These are phyloP conservation scores for Pseudogymnoascus sp. DNA, from an alignment of 2,329 filamentous ascomycete genomes.

Conservation along the genomic window DNA sequence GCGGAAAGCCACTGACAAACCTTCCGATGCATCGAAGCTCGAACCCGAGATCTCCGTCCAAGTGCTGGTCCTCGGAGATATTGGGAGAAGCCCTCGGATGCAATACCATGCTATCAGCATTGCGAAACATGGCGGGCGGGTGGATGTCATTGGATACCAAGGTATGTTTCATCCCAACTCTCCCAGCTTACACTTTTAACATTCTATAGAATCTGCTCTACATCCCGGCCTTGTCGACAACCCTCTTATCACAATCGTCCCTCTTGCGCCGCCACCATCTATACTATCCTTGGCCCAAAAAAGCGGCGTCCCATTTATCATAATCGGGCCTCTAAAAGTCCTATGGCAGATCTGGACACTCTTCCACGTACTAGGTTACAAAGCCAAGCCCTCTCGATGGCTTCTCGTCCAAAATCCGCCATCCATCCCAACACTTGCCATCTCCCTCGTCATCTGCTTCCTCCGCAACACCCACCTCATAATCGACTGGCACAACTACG, in stretches of 20 bases:
- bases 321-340: slow-evolving; percentile 77
- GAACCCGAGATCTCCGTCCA: slow-evolving; percentile 51
- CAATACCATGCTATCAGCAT: slow-evolving; percentile 96
- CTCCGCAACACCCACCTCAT: slow-evolving; percentile 74
- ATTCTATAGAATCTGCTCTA: slow-evolving; percentile 60
- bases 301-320: slow-evolving; percentile 64
- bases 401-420: slow-evolving; percentile 90
- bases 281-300: slow-evolving; percentile 46
- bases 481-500: slow-evolving; percentile 99
- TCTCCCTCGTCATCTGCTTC: slow-evolving; percentile 65
- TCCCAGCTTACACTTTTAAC: slow-evolving; percentile 1
- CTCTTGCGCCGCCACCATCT: slow-evolving; percentile 60
- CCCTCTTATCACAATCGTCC: slow-evolving; percentile 60
- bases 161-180: slow-evolving; percentile 42
- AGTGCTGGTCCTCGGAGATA: slow-evolving; percentile 87
- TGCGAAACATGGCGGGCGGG: slow-evolving; percentile 68
- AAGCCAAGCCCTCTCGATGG: slow-evolving; percentile 68
- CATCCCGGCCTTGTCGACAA: slow-evolving; percentile 69
- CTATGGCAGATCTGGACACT: slow-evolving; percentile 71
- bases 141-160: slow-evolving; percentile 82
- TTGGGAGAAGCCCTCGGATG: slow-evolving; percentile 94
- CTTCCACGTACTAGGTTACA: slow-evolving; percentile 64
- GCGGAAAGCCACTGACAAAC: slow-evolving; percentile 18
- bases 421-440: slow-evolving; percentile 79
- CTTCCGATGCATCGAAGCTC: slow-evolving; percentile 18